These are phyloP conservation scores for Lactarius trivialis DNA, from an alignment of 768 basidiomycete genomes.

Conservation along the genomic window DNA sequence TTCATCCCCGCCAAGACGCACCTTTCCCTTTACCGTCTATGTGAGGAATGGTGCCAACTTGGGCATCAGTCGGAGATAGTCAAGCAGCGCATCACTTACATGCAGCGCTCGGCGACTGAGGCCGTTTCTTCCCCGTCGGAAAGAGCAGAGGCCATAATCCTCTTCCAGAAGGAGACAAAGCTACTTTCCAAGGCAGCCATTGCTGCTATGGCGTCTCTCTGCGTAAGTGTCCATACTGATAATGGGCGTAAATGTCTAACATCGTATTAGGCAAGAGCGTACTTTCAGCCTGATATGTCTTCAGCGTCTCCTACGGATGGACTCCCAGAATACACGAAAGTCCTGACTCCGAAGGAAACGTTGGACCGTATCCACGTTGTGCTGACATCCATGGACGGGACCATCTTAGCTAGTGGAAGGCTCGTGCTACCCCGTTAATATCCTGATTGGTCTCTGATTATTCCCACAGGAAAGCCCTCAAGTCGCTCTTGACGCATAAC, in stretches of 20 bases:
- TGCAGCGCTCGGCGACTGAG: conserved; percentile 59
- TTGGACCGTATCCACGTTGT: conserved; percentile 67
- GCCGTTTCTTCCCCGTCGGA: conserved; percentile 49
- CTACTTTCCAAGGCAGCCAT: conserved; percentile 73
- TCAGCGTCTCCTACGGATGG: conserved; percentile 62
- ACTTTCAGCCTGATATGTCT: conserved; percentile 55
- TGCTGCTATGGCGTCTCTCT: conserved; percentile 82
- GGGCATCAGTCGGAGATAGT: conserved; percentile 69
- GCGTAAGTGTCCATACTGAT: conserved; percentile 47
- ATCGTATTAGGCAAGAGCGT: conserved; percentile 61
- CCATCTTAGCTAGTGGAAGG: conserved; percentile 56
- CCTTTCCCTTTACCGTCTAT: conserved; percentile 72
- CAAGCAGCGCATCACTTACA: conserved; percentile 60
- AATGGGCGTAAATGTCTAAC: conserved; percentile 2
- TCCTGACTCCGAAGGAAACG: conserved; percentile 45
- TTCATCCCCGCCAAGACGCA: conserved; percentile 73
- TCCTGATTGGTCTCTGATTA: conserved; percentile 15
- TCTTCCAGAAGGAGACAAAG: conserved; percentile 50
- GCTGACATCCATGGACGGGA: conserved; percentile 49
- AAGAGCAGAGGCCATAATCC: conserved; percentile 34
- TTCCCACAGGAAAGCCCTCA: conserved; percentile 62
- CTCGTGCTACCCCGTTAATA: conserved; percentile 35
- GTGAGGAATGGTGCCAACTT: conserved; percentile 91
- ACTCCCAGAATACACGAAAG: conserved; percentile 44
- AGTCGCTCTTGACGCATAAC: conserved; percentile 55